Evolutionary conservation across 2,329 filamentous ascomycete genomes (phyloP), one percentile per base, ranked within the genome.

Genomic region (Epichloe aotearoae): DNA sequence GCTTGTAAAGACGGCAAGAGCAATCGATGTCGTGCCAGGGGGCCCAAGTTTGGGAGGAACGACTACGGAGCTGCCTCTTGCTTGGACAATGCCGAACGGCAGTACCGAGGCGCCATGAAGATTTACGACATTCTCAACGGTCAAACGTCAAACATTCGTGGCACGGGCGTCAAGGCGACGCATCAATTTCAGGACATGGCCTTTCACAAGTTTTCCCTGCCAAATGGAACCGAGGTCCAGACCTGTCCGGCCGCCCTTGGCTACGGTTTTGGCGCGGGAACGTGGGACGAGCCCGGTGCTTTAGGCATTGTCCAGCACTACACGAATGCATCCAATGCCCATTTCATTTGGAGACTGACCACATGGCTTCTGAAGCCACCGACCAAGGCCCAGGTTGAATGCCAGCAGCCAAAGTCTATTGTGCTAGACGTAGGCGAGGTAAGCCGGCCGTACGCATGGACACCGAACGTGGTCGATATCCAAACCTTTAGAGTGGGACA

Each of bases 301-400:
- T 93, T 94, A 59, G 90, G 95, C 69, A 95, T 95, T 63, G 89
- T 86, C 15, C 90, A 96, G 64, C 86, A 82, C 56, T 80, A 87
- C 60, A 83, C 83, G 0, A 82, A 83, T 26, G 69, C 74, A 4
- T 84, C 88, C 0, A 77, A 83, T 53, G 69, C 72, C 20, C 90
- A 86, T 56, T 86, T 86, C 0, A 66, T 95, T 15, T 96, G 90
- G 90, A 74, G 76, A 37, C 69, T 86, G 8, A 84, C 93, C 17
- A 80, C 85, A 15, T 79, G 78, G 43, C 69, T 87, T 15, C 71
- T 96, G 37, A 82, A 84, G 52, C 72, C 75, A 11, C 89, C 90
- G 0, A 80, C 76, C 2, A 65, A 79, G 5, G 73, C 80, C 49
- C 90, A 96, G 64, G 73, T 74, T 41, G 73, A 71, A 2, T 96